Percentiles rank a stretch among this genome's conserved stretches.
Conservation (phyloP, 805 yeast genomes). For the Spathaspora hagerdaliae region DNA sequence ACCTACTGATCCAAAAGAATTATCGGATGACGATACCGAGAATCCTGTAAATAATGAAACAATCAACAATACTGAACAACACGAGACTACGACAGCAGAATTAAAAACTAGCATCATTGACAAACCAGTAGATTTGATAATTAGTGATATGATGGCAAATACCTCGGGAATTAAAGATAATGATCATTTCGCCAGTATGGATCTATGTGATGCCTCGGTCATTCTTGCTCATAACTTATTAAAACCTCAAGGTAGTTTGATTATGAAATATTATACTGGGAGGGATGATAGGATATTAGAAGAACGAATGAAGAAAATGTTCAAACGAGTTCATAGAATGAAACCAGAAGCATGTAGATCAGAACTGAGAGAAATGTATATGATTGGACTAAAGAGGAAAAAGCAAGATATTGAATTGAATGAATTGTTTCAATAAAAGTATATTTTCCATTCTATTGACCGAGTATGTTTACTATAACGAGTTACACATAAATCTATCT, state of each 20-base stretch:
- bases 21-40: neutral
- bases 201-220: constrained; percentile 87
- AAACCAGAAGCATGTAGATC: constrained; percentile 81
- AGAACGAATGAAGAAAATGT: constrained; percentile 51
- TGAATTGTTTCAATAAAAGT: neutral
- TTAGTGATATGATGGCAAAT: constrained; percentile 89
- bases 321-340: constrained; percentile 58
- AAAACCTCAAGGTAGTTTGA: constrained; percentile 64
- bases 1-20: neutral
- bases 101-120: neutral
- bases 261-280: constrained; percentile 85
- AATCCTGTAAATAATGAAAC: neutral
- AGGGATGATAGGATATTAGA: constrained; percentile 69
- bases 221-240: constrained; percentile 70
- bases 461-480: too few species aligned
- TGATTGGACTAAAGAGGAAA: constrained; percentile 59
- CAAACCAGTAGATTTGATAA: constrained; percentile 36
- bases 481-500: neutral
- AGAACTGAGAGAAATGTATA: constrained; percentile 80
- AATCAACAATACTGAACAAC: too few species aligned
- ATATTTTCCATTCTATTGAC: too few species aligned
- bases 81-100: neutral
- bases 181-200: constrained; percentile 86
- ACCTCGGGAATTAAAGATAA: constrained; percentile 77
- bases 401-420: constrained; percentile 6